phyloP scores from a whole-genome alignment of 805 yeast species.

The Sugiyamaella qingdaonensis region DNA sequence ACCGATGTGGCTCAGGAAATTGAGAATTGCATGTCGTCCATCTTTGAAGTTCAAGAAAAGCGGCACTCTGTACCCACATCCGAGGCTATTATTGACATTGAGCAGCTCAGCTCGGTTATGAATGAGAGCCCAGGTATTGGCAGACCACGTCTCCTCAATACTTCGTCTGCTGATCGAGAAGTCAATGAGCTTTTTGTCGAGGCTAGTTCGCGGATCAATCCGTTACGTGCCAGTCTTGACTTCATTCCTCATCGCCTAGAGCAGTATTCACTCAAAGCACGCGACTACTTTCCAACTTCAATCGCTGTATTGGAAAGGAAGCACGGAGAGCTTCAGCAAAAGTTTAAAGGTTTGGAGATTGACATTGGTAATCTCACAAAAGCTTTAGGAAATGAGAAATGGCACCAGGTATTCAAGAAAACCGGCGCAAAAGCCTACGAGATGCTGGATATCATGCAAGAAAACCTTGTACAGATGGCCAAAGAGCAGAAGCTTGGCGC shows the following conservation, averaged over 20 bases:
- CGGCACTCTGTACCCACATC: slow-evolving; percentile 6
- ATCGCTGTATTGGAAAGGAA: slow-evolving; percentile 14
- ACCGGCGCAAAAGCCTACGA: slow-evolving; percentile 17
- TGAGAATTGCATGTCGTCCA: slow-evolving; percentile 14
- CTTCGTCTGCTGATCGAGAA: slow-evolving; percentile 15
- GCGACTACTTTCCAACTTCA: slow-evolving; percentile 20
- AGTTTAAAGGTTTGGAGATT: slow-evolving; percentile 3
- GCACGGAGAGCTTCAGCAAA: slow-evolving; percentile 16
- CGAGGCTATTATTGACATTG: slow-evolving; percentile 12
- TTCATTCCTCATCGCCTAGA: slow-evolving; percentile 24
- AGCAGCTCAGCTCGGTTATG: slow-evolving; percentile 11
- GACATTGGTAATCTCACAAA: slow-evolving; percentile 19
- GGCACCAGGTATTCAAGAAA: slow-evolving; percentile 21
- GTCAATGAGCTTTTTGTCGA: slow-evolving; percentile 19
- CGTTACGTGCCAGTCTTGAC: slow-evolving; percentile 22
- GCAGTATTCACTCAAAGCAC: slow-evolving; percentile 19
- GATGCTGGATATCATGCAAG: slow-evolving; percentile 16
- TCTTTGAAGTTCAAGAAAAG: slow-evolving; percentile 23
- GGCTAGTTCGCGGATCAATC: slow-evolving; percentile 18
- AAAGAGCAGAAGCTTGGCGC: slow-evolving; percentile 2
- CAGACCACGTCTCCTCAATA: slow-evolving; percentile 17
- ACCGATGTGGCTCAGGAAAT: slow-evolving; percentile 25
- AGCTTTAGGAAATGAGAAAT: slow-evolving; percentile 21
- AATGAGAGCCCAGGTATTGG: slow-evolving; percentile 18
- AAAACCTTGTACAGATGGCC: slow-evolving; percentile 10